A percentile compares a stretch with the other conserved stretches of the same genome.
Conservation (phyloP, 2,329 filamentous ascomycete genomes). For the Ceratocystis cacaofunesta region DNA sequence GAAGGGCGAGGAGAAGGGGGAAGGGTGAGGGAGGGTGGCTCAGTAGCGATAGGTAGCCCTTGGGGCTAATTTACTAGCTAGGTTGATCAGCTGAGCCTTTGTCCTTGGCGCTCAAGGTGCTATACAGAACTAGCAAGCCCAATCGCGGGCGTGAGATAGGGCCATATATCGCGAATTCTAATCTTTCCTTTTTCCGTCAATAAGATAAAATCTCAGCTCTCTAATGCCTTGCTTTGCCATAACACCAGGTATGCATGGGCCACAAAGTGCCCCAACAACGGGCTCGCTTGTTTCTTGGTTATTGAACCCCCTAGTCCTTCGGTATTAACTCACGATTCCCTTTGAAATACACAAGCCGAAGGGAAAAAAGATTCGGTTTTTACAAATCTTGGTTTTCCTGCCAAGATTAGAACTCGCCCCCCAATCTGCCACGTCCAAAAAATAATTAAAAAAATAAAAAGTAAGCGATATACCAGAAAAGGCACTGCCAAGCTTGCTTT, state of each 20-base stretch:
- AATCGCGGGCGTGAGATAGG: background rate
- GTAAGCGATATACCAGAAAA: background rate
- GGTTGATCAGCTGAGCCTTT: background rate
- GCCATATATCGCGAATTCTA: background rate
- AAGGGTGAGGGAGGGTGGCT: background rate
- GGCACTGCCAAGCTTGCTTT: background rate
- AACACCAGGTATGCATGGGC: background rate
- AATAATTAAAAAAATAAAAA: background rate
- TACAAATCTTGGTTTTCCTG: background rate
- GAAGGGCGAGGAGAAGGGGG: background rate
- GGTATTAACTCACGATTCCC: background rate
- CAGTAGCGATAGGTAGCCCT: background rate
- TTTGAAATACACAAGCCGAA: background rate
- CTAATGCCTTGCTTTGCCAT: background rate
- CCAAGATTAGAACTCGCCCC: background rate
- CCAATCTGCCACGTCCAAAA: background rate
- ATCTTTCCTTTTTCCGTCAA: background rate
- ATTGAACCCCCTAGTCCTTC: background rate
- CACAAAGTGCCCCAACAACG: background rate
- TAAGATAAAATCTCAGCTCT: background rate
- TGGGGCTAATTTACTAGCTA: background rate
- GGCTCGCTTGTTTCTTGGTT: background rate
- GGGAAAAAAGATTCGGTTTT: background rate
- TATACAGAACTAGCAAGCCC: background rate
- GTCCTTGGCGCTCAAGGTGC: background rate